These are phyloP conservation scores for Arthrobotrys musiformis DNA, from an alignment of 2,329 filamentous ascomycete genomes.

Conservation along the genomic window DNA sequence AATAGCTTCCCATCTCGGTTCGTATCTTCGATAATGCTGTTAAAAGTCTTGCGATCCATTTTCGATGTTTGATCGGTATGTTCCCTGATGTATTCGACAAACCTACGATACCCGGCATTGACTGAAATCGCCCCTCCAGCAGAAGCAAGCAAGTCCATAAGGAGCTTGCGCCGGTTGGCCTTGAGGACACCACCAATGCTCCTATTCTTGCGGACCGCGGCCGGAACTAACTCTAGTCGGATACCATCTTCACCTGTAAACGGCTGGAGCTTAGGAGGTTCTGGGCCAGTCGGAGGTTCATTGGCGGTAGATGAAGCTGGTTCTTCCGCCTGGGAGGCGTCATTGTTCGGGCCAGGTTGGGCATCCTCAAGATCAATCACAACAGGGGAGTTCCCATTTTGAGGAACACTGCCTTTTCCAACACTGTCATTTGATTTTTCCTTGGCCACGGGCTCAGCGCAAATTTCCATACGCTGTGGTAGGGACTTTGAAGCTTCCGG, in stretches of 20 bases:
- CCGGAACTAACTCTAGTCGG: conserved; percentile 32
- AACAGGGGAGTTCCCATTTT: not conserved
- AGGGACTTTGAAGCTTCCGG: not conserved
- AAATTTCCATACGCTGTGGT: not conserved
- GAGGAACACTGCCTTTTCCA: not conserved
- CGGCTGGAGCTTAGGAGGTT: conserved; percentile 29
- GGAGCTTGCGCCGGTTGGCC: conserved; percentile 34
- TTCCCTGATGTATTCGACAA: conserved; percentile 46
- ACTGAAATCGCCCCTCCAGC: conserved; percentile 36
- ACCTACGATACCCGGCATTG: conserved; percentile 44
- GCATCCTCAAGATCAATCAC: conserved; percentile 7
- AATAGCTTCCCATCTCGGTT: conserved; percentile 46
- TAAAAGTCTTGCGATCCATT: conserved; percentile 50
- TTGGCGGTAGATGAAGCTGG: not conserved
- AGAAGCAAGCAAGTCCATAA: conserved; percentile 30
- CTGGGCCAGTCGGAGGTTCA: not conserved
- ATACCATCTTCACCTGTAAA: conserved; percentile 31
- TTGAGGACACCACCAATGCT: conserved; percentile 51
- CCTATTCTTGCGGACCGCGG: conserved; percentile 44
- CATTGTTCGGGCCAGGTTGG: not conserved
- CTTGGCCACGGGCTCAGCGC: not conserved
- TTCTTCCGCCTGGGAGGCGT: not conserved
- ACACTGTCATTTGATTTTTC: not conserved
- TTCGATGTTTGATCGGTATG: conserved; percentile 45
- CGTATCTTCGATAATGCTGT: conserved; percentile 49